Base-by-base conservation (phyloP, 441 rosid genomes). In the Erysimum pusillum region DNA sequence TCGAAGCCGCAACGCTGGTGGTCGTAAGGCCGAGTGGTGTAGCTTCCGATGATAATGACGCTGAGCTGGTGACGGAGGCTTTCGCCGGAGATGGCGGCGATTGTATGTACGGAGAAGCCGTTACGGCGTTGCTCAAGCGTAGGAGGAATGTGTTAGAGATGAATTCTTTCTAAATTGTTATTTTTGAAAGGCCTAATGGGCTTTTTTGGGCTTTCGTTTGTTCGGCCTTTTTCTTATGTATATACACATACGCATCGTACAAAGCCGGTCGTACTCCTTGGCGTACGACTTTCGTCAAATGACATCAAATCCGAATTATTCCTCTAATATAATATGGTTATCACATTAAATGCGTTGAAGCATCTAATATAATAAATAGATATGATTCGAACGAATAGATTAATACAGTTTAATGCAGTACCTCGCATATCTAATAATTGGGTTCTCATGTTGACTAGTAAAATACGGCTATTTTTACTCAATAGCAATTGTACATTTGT, bases 51-150 rank as follows among this genome's bases (percentile, higher is more conserved):
- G 75, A 79, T 51, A 63, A 69, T 1, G 82, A 75, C 17, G 34
- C 0, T 20, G 79, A 69, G 64, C 38, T 79, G 38, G 79, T 67
- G 69, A 74, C 69, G 63, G 68, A 69, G 31, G 82, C 79, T 0
- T 79, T 79, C 14, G 73, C 73, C 65, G 69, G 79, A 5, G 63
- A 49, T 9, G 75, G 71, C 13, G 80, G 75, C 22, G 82, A 79
- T 5, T 73, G 81, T 73, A 78, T 78, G 81, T 73, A 78, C 78
- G 78, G 78, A 0, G 81, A 73, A 68, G 81, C 81, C 4, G 81
- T 78, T 5, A 34, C 71, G 75, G 78, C 81, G 71, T 68, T 78
- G 78, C 78, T 73, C 3, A 78, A 78, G 45, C 81, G 81, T 67
- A 61, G 81, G 81, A 78, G 81, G 32, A 78, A 78, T 73, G 71